Evolutionary conservation across 179 eudicot species (phyloP).

Genomic region (Camellia oleifera): DNA sequence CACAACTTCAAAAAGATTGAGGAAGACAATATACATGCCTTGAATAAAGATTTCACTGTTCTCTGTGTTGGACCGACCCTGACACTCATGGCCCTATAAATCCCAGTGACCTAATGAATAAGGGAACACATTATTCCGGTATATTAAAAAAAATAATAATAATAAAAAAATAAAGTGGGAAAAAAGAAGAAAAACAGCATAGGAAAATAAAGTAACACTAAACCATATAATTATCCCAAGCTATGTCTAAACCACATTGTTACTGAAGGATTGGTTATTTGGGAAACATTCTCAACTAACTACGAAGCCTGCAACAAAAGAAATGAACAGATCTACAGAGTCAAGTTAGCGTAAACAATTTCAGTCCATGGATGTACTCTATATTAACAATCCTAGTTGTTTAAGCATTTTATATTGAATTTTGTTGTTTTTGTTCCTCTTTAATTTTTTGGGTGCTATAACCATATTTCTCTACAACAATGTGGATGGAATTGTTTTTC

Average conservation of each 20-base stretch:
- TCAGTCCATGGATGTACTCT: background rate
- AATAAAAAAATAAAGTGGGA: background rate
- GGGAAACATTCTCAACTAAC: background rate
- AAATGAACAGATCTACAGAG: too few species aligned
- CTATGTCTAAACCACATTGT: background rate
- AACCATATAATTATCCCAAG: background rate
- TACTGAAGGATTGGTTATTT: background rate
- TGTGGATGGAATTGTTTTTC: background rate
- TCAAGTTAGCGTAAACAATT: too few species aligned
- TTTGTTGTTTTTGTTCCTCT: background rate
- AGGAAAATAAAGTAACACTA: background rate
- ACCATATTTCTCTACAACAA: background rate
- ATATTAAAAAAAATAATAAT: too few species aligned
- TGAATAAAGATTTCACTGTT: constrained; percentile 93
- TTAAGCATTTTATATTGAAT: background rate
- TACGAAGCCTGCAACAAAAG: too few species aligned
- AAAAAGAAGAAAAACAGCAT: background rate
- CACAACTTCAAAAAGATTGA: background rate
- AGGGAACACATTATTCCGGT: background rate
- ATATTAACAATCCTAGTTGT: background rate
- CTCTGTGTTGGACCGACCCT: too few species aligned
- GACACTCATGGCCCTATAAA: too few species aligned
- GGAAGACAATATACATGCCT: constrained; percentile 41
- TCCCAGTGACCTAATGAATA: constrained; percentile 57
- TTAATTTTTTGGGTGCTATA: background rate